Percentiles rank a stretch among this genome's conserved stretches.
Conservation (phyloP, 2,329 filamentous ascomycete species). For the Lecanicillium sp. region DNA sequence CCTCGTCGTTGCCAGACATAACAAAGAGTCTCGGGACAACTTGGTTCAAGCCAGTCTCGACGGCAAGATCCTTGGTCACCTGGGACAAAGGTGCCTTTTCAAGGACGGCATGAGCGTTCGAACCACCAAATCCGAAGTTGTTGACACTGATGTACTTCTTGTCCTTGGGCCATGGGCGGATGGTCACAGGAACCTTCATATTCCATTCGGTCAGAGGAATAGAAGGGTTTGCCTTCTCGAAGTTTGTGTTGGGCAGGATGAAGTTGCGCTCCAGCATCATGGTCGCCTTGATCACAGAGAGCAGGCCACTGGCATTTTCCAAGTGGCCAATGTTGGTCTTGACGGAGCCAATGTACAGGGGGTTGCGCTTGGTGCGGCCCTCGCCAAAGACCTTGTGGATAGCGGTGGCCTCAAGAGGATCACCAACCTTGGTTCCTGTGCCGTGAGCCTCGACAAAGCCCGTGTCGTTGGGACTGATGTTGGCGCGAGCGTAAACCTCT, state of each 20-base stretch:
- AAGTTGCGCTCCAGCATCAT: conserved; percentile 46
- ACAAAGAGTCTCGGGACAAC: conserved; percentile 34
- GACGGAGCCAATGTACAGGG: conserved; percentile 41
- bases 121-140: conserved; percentile 41
- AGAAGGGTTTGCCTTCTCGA: conserved; percentile 41
- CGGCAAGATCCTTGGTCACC: conserved; percentile 5
- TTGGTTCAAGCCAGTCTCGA: conserved; percentile 11
- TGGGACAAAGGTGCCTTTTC: conserved; percentile 29
- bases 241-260: conserved; percentile 45
- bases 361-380: conserved; percentile 34
- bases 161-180: conserved; percentile 40
- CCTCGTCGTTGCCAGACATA: conserved; percentile 34
- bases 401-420: conserved; percentile 48
- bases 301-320: conserved; percentile 46
- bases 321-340: conserved; percentile 48
- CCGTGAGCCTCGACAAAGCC: conserved; percentile 46
- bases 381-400: conserved; percentile 38
- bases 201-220: conserved; percentile 46
- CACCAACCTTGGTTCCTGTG: conserved; percentile 50
- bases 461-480: conserved; percentile 24
- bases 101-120: conserved; percentile 38
- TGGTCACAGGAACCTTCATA: conserved; percentile 38
- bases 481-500: conserved; percentile 27
- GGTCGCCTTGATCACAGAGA: conserved; percentile 45
- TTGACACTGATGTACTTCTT: conserved; percentile 47